Percentiles rank a stretch among this genome's conserved stretches.
These are phyloP conservation scores for Barnettozyma vustinii DNA, from an alignment of 805 yeast genomes.

Conservation along the genomic window DNA sequence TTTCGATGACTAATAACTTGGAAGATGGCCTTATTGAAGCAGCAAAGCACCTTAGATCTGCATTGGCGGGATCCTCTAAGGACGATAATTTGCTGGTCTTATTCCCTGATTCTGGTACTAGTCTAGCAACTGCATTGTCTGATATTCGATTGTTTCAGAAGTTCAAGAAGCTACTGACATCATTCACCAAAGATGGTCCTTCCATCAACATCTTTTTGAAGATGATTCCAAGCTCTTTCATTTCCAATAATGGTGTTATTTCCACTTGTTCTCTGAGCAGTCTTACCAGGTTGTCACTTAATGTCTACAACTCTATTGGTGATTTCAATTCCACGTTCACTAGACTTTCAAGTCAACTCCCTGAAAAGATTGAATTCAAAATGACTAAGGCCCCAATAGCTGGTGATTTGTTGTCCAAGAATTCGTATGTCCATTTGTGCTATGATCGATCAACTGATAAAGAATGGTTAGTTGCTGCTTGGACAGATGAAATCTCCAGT, in stretches of 20 bases:
- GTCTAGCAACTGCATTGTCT: conserved; percentile 39
- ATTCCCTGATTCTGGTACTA: conserved; percentile 15
- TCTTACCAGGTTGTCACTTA: conserved; percentile 42
- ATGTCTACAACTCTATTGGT: conserved; percentile 56
- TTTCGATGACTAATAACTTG: conserved; percentile 3
- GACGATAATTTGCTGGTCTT: conserved; percentile 16
- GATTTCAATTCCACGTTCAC: conserved; percentile 30
- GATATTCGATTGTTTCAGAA: conserved; percentile 42
- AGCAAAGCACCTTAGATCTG: background rate
- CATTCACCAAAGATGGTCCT: background rate
- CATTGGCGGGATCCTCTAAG: background rate
- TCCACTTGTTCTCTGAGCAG: conserved; percentile 30
- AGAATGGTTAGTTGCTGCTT: conserved; percentile 80
- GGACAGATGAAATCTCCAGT: conserved; percentile 82
- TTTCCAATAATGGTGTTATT: conserved; percentile 29
- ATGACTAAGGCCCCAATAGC: conserved; percentile 34
- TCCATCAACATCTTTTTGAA: conserved; percentile 25
- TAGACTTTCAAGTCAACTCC: conserved; percentile 35
- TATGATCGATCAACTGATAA: conserved; percentile 78
- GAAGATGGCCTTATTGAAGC: conserved; percentile 2
- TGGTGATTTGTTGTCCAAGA: conserved; percentile 46
- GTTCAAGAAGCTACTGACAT: conserved; percentile 29
- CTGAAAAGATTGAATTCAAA: conserved; percentile 39
- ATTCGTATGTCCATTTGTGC: conserved; percentile 76
- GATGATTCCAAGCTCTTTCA: conserved; percentile 37